These are phyloP conservation scores for Craspedostauros australis DNA, from an alignment of 108 stramenopile species.

Conservation along the genomic window DNA sequence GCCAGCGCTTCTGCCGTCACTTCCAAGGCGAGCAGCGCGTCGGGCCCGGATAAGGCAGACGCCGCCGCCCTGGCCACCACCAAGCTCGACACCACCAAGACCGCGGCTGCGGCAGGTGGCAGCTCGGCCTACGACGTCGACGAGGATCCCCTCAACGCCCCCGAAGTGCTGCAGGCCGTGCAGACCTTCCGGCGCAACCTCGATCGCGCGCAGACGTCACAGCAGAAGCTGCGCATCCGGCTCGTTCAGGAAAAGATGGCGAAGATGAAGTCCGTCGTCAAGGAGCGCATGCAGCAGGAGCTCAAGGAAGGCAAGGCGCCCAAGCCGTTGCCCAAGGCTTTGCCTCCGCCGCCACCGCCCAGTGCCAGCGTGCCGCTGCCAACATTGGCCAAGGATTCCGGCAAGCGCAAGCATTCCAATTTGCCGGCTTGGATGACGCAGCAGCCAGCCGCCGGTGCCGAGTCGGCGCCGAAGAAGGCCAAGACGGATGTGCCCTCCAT, in stretches of 20 bases:
- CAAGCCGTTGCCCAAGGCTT: not conserved
- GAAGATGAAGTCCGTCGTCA: constrained; percentile 25
- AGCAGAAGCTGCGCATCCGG: constrained; percentile 46
- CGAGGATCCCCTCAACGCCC: constrained; percentile 76
- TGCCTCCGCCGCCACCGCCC: constrained; percentile 9
- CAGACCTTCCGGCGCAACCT: constrained; percentile 61
- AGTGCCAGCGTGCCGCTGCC: constrained; percentile 12
- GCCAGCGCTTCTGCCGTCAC: constrained; percentile 3
- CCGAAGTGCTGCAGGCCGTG: constrained; percentile 69
- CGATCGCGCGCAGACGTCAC: constrained; percentile 36
- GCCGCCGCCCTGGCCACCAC: not conserved
- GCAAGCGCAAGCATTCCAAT: constrained; percentile 69
- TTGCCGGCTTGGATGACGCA: constrained; percentile 81
- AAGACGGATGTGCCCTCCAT: constrained; percentile 16
- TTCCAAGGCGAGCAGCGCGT: not conserved
- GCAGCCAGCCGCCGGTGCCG: constrained; percentile 8
- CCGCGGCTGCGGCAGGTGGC: constrained; percentile 41
- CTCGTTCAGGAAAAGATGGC: constrained; percentile 50
- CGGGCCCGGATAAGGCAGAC: not conserved
- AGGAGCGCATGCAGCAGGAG: constrained; percentile 32
- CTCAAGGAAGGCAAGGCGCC: constrained; percentile 16
- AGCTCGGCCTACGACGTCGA: constrained; percentile 64
- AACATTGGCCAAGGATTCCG: constrained; percentile 29
- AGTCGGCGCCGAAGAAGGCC: constrained; percentile 15
- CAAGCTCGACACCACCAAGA: constrained; percentile 18